Evolutionary conservation across 306 rosid genomes (phyloP).

Genomic region (Ammopiptanthus mongolicus): DNA sequence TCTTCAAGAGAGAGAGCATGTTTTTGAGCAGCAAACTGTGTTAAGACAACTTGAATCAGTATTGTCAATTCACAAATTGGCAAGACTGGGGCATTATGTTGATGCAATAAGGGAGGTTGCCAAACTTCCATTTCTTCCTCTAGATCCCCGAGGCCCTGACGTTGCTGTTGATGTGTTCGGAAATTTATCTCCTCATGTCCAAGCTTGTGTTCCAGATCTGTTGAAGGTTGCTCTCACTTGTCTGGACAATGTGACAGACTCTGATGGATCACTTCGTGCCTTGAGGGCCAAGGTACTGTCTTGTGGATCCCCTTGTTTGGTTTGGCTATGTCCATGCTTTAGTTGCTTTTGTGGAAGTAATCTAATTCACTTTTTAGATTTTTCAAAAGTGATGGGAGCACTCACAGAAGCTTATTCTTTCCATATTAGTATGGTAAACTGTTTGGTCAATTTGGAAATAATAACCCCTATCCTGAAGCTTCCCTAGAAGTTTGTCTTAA

Average conservation of each 20-base stretch:
- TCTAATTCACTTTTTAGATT: not conserved
- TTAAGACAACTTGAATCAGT: conserved; percentile 92
- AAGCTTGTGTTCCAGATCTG: conserved; percentile 90
- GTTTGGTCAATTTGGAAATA: not conserved
- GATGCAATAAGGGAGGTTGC: conserved; percentile 95
- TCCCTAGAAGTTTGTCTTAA: not conserved
- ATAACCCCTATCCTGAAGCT: not conserved
- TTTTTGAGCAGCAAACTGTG: conserved; percentile 79
- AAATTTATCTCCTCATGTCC: conserved; percentile 80
- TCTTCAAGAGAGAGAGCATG: conserved; percentile 79
- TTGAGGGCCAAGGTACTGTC: conserved; percentile 82
- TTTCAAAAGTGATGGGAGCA: not conserved
- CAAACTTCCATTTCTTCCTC: conserved; percentile 83
- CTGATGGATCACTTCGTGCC: conserved; percentile 92
- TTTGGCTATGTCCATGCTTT: not conserved
- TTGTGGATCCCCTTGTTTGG: conserved; percentile 2
- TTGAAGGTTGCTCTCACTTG: conserved; percentile 84
- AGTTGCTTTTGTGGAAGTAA: not conserved
- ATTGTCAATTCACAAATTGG: conserved; percentile 77
- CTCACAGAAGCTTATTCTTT: conserved; percentile 4
- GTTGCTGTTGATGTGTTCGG: conserved; percentile 56
- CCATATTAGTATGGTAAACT: not conserved
- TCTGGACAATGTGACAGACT: conserved; percentile 75
- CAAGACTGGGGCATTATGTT: conserved; percentile 63
- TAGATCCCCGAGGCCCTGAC: conserved; percentile 84